Conservation (phyloP, 179 eudicot species). For the Actinidia chinensis region DNA sequence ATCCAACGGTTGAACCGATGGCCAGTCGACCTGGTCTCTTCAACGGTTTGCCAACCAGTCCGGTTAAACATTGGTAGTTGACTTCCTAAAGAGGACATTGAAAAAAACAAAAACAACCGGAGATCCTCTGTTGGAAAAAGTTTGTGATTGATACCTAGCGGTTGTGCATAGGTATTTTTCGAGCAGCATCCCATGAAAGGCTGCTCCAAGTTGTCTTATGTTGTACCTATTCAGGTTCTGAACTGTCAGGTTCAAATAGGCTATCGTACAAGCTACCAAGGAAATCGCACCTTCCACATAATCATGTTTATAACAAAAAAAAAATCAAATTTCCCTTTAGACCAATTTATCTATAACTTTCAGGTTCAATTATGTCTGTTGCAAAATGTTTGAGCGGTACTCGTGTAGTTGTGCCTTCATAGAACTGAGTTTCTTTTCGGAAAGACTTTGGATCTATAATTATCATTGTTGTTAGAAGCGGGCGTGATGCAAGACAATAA, state of each 20-base stretch:
- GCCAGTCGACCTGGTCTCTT: too few relatives aligned
- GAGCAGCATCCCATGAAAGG: not conserved
- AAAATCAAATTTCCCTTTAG: not conserved
- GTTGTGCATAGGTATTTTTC: not conserved
- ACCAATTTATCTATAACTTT: not conserved
- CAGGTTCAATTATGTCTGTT: not conserved
- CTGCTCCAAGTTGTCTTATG: not conserved
- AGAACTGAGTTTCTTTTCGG: too few relatives aligned
- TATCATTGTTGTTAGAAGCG: too few relatives aligned
- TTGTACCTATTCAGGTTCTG: not conserved
- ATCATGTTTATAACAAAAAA: not conserved
- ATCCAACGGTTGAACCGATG: too few relatives aligned
- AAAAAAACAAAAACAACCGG: too few relatives aligned
- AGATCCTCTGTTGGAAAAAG: not conserved
- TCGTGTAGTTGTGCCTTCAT: not conserved
- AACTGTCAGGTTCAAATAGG: not conserved
- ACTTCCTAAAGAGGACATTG: too few relatives aligned
- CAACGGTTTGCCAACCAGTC: too few relatives aligned
- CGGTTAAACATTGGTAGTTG: too few relatives aligned
- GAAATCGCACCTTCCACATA: not conserved
- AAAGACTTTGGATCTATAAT: too few relatives aligned
- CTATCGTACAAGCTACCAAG: not conserved
- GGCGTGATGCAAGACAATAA: too few relatives aligned
- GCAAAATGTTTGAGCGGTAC: not conserved
- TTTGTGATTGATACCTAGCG: not conserved